phyloP scores from a whole-genome alignment of 202 grass and related monocot genomes.

The Digitaria exilis region DNA sequence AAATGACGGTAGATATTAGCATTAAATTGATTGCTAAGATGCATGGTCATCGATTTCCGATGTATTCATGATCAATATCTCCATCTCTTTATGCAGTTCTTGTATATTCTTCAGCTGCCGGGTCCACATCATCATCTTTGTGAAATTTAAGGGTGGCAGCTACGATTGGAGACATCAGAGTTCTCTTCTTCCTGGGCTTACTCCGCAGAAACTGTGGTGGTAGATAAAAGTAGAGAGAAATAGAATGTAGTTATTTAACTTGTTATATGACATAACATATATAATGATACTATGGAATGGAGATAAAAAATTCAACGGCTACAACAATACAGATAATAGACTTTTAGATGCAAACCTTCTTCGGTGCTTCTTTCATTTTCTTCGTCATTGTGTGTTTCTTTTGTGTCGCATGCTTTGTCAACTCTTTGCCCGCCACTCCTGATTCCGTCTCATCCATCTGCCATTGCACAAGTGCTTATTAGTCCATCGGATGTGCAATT shows the following conservation, averaged over 20 bases:
- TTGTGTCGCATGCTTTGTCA: not conserved
- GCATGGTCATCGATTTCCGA: no score
- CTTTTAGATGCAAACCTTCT: not conserved
- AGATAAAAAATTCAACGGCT: not conserved
- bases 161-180: not conserved
- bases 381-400: not conserved
- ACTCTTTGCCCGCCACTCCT: not conserved
- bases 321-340: not conserved
- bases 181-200: not conserved
- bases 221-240: not conserved
- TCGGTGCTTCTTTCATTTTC: not conserved
- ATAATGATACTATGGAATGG: not conserved
- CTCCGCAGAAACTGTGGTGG: not conserved
- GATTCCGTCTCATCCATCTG: not conserved
- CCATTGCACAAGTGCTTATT: not conserved
- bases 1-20: no score
- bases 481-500: no score
- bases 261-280: not conserved
- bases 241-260: not conserved
- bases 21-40: no score
- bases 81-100: not conserved
- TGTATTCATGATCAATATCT: not conserved
- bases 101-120: not conserved
- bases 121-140: not conserved
- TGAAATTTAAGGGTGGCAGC: not conserved